A percentile compares a stretch with the other conserved stretches of the same genome.
These are phyloP conservation scores for Ailanthus altissimus DNA, from an alignment of 345 rosid genomes.

Conservation along the genomic window DNA sequence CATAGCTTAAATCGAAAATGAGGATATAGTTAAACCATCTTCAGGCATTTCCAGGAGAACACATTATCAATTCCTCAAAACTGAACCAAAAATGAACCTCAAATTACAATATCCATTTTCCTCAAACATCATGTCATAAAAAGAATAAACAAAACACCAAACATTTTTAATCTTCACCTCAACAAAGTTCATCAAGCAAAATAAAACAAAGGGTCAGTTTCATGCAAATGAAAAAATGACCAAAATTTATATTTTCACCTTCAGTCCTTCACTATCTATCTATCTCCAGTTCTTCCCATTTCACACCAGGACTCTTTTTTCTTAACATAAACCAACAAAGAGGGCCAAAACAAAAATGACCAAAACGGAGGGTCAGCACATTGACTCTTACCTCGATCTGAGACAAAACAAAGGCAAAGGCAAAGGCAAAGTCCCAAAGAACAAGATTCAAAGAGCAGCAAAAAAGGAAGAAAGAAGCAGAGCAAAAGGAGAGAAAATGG, in stretches of 20 bases:
- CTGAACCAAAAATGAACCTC: neutral
- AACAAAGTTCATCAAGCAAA: neutral
- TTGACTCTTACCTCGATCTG: constrained; percentile 24
- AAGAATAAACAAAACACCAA: neutral
- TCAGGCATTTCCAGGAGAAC: neutral
- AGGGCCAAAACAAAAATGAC: neutral
- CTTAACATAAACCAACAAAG: too few species aligned
- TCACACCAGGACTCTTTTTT: too few species aligned
- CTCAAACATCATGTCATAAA: neutral
- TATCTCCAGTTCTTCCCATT: too few species aligned
- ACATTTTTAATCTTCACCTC: neutral
- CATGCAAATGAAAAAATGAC: too few species aligned
- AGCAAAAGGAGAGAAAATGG: too few species aligned
- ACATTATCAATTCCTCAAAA: neutral
- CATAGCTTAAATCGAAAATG: neutral
- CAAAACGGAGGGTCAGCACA: neutral
- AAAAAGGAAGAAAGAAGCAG: constrained; percentile 13
- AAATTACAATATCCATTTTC: constrained; percentile 3
- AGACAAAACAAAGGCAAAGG: constrained; percentile 9
- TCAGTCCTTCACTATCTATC: too few species aligned
- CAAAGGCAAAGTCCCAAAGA: neutral
- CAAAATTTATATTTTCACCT: too few species aligned
- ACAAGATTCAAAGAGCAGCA: neutral
- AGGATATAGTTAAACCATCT: neutral
- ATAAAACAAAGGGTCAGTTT: neutral